Conservation (phyloP, 345 rosid species). For the Reutealis trisperma region DNA sequence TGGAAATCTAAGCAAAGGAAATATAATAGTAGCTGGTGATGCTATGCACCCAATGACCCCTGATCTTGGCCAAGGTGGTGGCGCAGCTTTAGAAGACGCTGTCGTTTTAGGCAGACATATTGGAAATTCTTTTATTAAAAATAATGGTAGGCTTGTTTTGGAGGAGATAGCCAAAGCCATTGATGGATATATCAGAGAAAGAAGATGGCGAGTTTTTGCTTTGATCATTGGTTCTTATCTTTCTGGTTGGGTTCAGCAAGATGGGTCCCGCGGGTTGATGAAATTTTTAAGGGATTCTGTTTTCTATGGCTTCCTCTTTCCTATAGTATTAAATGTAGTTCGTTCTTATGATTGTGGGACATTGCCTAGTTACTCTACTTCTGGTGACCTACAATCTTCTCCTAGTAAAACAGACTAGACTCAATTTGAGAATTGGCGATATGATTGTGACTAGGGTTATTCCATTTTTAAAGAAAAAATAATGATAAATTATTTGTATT, state of each 20-base stretch:
- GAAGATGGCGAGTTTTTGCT: constrained; percentile 37
- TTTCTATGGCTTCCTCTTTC: constrained; percentile 16
- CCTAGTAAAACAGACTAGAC: constrained; percentile 3
- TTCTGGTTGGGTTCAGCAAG: constrained; percentile 44
- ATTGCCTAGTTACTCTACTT: constrained; percentile 20
- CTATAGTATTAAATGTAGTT: not conserved
- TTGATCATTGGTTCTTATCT: constrained; percentile 30
- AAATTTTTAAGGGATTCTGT: constrained; percentile 32
- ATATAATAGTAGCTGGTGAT: constrained; percentile 48
- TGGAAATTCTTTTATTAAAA: constrained; percentile 11
- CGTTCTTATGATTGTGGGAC: constrained; percentile 40
- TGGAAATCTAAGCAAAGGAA: constrained; percentile 37
- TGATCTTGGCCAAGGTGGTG: constrained; percentile 51
- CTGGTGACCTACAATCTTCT: not conserved
- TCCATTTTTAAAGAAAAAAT: no score
- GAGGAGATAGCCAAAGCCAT: constrained; percentile 22
- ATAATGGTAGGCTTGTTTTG: constrained; percentile 4
- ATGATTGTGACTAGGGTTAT: not conserved
- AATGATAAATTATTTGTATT: no score
- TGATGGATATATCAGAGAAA: constrained; percentile 28
- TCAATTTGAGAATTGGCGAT: not conserved
- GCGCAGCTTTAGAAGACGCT: constrained; percentile 45
- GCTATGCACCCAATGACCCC: constrained; percentile 65
- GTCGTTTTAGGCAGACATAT: constrained; percentile 44
- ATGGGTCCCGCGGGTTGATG: constrained; percentile 35